Base-by-base conservation (phyloP, 2,329 filamentous ascomycete species). In the Trichoderma aggressivum region DNA sequence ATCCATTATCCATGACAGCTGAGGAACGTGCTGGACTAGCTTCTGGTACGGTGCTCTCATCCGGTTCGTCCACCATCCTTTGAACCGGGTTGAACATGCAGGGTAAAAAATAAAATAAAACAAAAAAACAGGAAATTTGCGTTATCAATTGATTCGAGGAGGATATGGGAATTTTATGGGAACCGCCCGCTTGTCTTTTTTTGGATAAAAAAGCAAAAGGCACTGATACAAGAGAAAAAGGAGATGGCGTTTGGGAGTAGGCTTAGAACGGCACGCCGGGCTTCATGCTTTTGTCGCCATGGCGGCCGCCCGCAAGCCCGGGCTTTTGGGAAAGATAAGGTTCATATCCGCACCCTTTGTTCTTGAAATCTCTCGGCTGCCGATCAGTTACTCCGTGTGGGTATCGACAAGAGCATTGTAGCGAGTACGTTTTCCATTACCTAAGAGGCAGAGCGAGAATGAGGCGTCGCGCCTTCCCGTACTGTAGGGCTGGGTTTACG, bases 401-500 rank as follows among this genome's bases (percentile, higher is more conserved):
- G 64, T 26, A 68, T 59, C 36, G 50, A 56, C 14, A 5, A 7
- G n/a, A 59, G 55, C 21, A 32, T 59, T 58, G 61, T 36, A 64
- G 50, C 16, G 64, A 50, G 64, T 24, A 60, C 55, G n/a, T 43
- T 43, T 43, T 43, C 39, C 18, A n/a, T 58, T 39, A 14, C 39
- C 12, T 21, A 30, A 59, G 16, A 16, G 53, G n/a, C 43, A 16
- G 10, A n/a, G 43, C 47, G 47, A 26, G 21, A 56, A 24, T 24
- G 65, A 60, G 66, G 66, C 56, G 66, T 21, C 39, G 36, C 64
- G 55, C 56, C 39, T 24, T 36, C 21, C 39, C 50, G 59, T 62
- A 62, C 59, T 63, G 70, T 66, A 71, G 62, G 70, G 67, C 47
- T 58, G 58, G 62, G 1, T 53, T 53, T 61, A 30, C 34, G 53